phyloP scores from a whole-genome alignment of 305 asterid species.

The Ilex paraguariensis region DNA sequence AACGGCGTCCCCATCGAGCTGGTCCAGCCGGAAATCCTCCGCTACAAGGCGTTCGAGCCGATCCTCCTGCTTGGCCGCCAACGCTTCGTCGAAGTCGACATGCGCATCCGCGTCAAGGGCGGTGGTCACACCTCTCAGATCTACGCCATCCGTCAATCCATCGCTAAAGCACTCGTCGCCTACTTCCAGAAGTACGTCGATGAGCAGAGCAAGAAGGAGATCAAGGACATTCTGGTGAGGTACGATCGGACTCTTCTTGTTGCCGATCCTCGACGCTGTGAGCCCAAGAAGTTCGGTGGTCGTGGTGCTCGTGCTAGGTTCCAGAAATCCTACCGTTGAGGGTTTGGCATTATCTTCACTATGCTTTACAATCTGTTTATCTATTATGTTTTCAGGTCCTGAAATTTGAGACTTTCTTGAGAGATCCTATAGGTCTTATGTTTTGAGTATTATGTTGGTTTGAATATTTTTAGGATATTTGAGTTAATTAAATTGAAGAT shows the following conservation, averaged over 20 bases:
- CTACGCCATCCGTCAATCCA: conserved; percentile 6
- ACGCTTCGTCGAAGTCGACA: conserved; percentile 12
- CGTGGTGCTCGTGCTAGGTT: neutral
- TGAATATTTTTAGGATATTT: too few relatives aligned
- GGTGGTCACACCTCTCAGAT: conserved; percentile 21
- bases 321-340: neutral
- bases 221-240: neutral
- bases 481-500: too few relatives aligned
- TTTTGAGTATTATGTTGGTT: too few relatives aligned
- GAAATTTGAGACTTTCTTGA: too few relatives aligned
- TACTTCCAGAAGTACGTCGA: neutral
- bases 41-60: conserved; percentile 16
- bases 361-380: too few relatives aligned
- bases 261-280: neutral
- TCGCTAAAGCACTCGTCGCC: neutral
- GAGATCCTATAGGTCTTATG: too few relatives aligned
- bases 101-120: conserved; percentile 19
- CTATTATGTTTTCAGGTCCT: too few relatives aligned
- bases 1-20: conserved; percentile 17
- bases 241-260: neutral
- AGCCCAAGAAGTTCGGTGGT: neutral
- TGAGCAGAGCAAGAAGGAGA: neutral
- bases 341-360: too few relatives aligned
- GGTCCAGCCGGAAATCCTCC: conserved; percentile 15
- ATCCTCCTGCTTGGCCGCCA: conserved; percentile 16